Conservation (phyloP, 2,329 filamentous ascomycete species). For the Colletotrichum magnum region DNA sequence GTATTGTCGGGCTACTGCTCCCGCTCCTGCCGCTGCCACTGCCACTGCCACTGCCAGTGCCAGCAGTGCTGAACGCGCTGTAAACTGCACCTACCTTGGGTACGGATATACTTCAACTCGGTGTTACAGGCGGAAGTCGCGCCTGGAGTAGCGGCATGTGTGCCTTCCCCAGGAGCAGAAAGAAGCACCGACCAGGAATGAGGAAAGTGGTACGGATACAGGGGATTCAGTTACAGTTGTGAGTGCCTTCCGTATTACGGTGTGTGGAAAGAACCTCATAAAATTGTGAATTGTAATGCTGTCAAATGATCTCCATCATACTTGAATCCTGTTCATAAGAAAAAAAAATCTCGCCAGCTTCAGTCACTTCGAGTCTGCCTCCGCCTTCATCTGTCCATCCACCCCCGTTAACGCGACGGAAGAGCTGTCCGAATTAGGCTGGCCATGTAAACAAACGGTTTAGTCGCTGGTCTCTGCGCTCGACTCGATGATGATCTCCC, state of each 20-base stretch:
- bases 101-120: too few species aligned
- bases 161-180: conserved; percentile 16
- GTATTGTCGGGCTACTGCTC: too few species aligned
- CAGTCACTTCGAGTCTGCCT: too few species aligned
- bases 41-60: neutral
- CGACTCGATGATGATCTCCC: conserved; percentile 29
- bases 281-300: too few species aligned
- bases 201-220: neutral
- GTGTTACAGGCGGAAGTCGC: conserved; percentile 15
- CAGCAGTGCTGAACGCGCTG: conserved; percentile 17
- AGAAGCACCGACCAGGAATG: conserved; percentile 23
- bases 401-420: conserved; percentile 11
- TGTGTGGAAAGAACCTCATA: too few species aligned
- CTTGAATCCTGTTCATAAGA: too few species aligned
- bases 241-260: too few species aligned
- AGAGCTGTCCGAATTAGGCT: conserved; percentile 33
- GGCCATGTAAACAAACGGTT: conserved; percentile 37
- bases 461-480: conserved; percentile 28
- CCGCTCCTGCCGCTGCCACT: neutral
- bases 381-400: too few species aligned
- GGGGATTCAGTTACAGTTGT: too few species aligned
- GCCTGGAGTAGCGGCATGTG: conserved; percentile 26
- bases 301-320: too few species aligned
- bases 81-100: too few species aligned
- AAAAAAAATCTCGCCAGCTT: too few species aligned